Conservation (phyloP, 1,284 basidiomycete genomes). For the Ustilago vetiveriae region DNA sequence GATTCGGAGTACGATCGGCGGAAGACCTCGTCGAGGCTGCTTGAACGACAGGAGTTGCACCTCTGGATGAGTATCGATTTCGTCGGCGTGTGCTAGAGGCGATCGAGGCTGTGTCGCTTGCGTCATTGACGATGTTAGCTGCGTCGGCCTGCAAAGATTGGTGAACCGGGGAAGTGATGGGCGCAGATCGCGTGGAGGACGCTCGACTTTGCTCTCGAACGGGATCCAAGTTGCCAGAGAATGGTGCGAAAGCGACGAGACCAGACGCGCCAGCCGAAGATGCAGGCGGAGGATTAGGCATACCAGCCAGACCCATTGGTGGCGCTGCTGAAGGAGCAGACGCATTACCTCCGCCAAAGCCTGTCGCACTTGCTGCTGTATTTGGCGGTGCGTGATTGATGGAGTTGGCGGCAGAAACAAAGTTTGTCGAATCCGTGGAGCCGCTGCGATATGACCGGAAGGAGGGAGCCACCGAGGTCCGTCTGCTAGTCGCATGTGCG, state of each 20-base stretch:
- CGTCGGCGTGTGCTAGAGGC: conserved; percentile 18
- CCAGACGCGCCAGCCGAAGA: conserved; percentile 18
- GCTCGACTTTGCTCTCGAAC: conserved; percentile 13
- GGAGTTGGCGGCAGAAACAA: conserved; percentile 8
- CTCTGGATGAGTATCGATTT: conserved; percentile 19
- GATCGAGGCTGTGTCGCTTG: conserved; percentile 13
- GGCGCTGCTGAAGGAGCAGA: neutral
- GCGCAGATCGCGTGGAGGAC: neutral
- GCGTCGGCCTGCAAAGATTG: neutral
- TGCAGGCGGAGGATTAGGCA: conserved; percentile 22
- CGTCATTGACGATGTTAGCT: neutral
- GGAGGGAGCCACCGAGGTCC: conserved; percentile 14
- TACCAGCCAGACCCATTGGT: conserved; percentile 19
- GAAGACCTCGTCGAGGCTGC: conserved; percentile 1
- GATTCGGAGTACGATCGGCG: neutral
- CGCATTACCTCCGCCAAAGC: neutral
- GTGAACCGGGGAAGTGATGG: neutral
- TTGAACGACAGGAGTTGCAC: conserved; percentile 7
- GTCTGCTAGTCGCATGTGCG: conserved; percentile 4
- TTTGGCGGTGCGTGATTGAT: conserved; percentile 7
- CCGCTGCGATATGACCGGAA: conserved; percentile 13
- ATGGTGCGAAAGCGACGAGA: neutral
- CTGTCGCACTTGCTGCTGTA: neutral
- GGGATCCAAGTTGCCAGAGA: conserved; percentile 11
- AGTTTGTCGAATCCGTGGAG: conserved; percentile 17